These are phyloP conservation scores for Isoetes engelmannii DNA, from an alignment of 83 land plant genomes.

Conservation along the genomic window DNA sequence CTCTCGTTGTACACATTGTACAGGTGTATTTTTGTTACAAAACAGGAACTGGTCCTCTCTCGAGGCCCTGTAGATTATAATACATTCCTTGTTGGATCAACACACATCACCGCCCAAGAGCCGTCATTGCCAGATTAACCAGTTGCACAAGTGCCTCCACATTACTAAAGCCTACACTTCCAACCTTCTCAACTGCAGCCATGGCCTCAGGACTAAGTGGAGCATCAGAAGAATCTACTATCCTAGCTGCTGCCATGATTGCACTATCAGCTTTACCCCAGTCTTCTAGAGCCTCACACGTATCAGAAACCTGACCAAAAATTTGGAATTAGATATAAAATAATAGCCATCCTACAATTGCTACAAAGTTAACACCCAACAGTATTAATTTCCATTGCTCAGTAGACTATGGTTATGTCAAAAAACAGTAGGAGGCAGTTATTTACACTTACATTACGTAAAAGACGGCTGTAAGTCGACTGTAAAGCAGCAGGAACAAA, in stretches of 20 bases:
- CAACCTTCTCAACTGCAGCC: conserved; percentile 62
- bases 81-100: too few species aligned
- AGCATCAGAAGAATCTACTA: conserved; percentile 19
- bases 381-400: conserved; percentile 20
- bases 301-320: conserved; percentile 57
- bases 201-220: conserved; percentile 31
- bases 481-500: conserved; percentile 18
- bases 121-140: conserved; percentile 69
- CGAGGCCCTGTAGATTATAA: too few species aligned
- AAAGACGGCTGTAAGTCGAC: conserved; percentile 33
- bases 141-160: conserved; percentile 64
- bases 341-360: not conserved
- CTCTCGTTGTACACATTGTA: too few species aligned
- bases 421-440: conserved; percentile 9
- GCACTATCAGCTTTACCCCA: conserved; percentile 59
- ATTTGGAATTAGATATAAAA: conserved; percentile 1
- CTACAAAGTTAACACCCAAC: not conserved
- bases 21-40: too few species aligned
- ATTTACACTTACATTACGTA: conserved; percentile 31
- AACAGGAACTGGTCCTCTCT: too few species aligned
- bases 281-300: conserved; percentile 57
- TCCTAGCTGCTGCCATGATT: conserved; percentile 45
- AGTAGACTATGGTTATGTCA: conserved; percentile 47
- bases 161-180: conserved; percentile 80
- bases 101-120: conserved; percentile 35